Percentiles rank a stretch among this genome's conserved stretches.
phyloP scores from a whole-genome alignment of 768 basidiomycete genomes.

The Rhodosporidiobolus odoratus region DNA sequence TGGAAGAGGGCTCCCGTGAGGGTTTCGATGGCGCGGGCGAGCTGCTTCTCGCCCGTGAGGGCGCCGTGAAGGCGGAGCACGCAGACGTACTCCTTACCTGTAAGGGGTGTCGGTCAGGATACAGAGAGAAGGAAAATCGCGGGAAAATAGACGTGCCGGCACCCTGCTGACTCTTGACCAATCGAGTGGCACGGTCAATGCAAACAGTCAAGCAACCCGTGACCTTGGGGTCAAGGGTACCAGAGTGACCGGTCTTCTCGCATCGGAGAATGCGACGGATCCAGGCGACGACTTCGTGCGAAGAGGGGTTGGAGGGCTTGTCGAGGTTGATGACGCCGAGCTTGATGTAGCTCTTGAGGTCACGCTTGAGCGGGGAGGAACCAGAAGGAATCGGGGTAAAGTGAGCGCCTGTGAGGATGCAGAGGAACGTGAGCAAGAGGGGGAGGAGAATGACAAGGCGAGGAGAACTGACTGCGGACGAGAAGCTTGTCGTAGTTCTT shows the following conservation, averaged over 20 bases:
- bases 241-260: slow-evolving; percentile 98
- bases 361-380: slow-evolving; percentile 89
- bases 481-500: slow-evolving; percentile 91
- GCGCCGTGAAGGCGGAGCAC: slow-evolving; percentile 85
- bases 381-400: slow-evolving; percentile 96
- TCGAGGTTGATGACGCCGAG: slow-evolving; percentile 98
- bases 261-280: slow-evolving; percentile 89
- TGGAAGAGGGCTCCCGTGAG: slow-evolving; percentile 97
- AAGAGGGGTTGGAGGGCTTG: slow-evolving; percentile 88
- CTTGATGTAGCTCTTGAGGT: slow-evolving; percentile 87
- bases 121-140: neutral
- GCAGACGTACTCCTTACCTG: slow-evolving; percentile 94
- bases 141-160: slow-evolving; percentile 58
- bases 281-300: slow-evolving; percentile 99
- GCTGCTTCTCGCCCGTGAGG: slow-evolving; percentile 71
- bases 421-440: neutral
- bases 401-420: slow-evolving; percentile 77
- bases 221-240: slow-evolving; percentile 97
- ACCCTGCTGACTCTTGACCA: slow-evolving; percentile 97
- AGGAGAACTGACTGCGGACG: slow-evolving; percentile 17
- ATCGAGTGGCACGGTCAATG: slow-evolving; percentile 93
- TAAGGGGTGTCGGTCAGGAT: neutral
- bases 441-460: neutral
- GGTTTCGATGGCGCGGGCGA: slow-evolving; percentile 91
- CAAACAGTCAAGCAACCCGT: slow-evolving; percentile 98